Evolutionary conservation across 192 early-diverging fungal genomes (phyloP).

Genomic region (Cladochytrium replicatum): DNA sequence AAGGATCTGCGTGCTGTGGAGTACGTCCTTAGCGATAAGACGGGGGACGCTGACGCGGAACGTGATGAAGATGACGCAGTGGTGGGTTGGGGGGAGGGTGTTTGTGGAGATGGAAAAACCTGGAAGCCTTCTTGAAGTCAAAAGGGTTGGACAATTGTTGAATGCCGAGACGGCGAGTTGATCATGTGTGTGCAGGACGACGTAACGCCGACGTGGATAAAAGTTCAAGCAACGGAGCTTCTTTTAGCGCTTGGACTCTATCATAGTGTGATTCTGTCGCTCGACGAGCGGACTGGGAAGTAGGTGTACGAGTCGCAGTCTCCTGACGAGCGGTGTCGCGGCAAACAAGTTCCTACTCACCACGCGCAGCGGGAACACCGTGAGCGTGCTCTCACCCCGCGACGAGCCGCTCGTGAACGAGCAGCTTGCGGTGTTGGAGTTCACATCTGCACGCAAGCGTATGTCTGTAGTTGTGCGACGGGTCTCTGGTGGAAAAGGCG

Average conservation of each 20-base stretch:
- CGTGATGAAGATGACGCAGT: conserved; percentile 36
- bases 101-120: conserved; percentile 54
- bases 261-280: conserved; percentile 55
- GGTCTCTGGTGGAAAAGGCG: conserved; percentile 47
- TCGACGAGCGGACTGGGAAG: conserved; percentile 21
- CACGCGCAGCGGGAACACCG: conserved; percentile 25
- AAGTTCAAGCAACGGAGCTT: conserved; percentile 3
- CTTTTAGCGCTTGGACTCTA: conserved; percentile 71
- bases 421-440: conserved; percentile 77
- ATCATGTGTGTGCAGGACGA: too few relatives aligned
- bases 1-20: conserved; percentile 82
- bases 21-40: conserved; percentile 72
- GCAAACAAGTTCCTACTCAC: conserved; percentile 41
- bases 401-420: too few relatives aligned
- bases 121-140: conserved; percentile 21
- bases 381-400: too few relatives aligned
- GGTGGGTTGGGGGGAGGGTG: conserved; percentile 67
- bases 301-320: conserved; percentile 90
- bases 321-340: conserved; percentile 39
- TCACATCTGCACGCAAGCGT: conserved; percentile 76
- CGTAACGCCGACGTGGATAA: conserved; percentile 34
- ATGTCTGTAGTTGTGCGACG: conserved; percentile 73
- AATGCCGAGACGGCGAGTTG: too few relatives aligned
- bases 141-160: conserved; percentile 59
- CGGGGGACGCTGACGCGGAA: conserved; percentile 50